A percentile compares a stretch with the other conserved stretches of the same genome.
Conservation (phyloP, 2,329 filamentous ascomycete genomes). For the Alternaria conjuncta region DNA sequence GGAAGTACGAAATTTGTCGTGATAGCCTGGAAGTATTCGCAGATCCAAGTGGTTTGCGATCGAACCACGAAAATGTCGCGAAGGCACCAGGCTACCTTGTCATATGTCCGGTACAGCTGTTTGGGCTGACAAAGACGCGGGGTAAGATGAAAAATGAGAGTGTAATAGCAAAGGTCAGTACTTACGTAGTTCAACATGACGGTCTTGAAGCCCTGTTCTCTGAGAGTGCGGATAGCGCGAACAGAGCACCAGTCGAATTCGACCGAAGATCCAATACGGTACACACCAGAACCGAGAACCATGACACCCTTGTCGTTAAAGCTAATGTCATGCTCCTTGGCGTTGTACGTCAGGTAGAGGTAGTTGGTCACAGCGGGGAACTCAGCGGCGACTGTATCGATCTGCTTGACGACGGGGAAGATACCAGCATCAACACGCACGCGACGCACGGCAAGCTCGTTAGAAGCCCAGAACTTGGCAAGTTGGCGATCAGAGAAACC, state of each 20-base stretch:
- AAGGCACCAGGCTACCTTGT: background rate
- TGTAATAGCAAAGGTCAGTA: background rate
- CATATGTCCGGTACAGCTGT: background rate
- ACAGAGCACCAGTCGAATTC: constrained; percentile 99
- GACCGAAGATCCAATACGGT: constrained; percentile 95
- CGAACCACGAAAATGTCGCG: background rate
- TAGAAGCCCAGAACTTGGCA: constrained; percentile 92
- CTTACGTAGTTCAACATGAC: constrained; percentile 79
- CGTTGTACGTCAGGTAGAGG: constrained; percentile 95
- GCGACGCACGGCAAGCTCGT: constrained; percentile 86
- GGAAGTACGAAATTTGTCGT: background rate
- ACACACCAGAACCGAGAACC: constrained; percentile 95
- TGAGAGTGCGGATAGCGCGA: constrained; percentile 86
- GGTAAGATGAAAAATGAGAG: background rate
- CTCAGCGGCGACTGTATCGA: constrained; percentile 96
- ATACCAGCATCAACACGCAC: constrained; percentile 86
- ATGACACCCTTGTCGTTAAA: constrained; percentile 94
- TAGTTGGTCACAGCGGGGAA: constrained; percentile 97
- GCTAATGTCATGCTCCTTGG: constrained; percentile 78
- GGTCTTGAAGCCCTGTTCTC: constrained; percentile 85
- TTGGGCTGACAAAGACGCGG: background rate
- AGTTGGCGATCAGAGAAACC: constrained; percentile 95
- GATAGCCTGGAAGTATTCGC: background rate
- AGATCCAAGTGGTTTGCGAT: background rate
- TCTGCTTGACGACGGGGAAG: constrained; percentile 92